A percentile compares a stretch with the other conserved stretches of the same genome.
These are phyloP conservation scores for Hapsidospora chrysogenum DNA, from an alignment of 495 filamentous ascomycete species.

Conservation along the genomic window DNA sequence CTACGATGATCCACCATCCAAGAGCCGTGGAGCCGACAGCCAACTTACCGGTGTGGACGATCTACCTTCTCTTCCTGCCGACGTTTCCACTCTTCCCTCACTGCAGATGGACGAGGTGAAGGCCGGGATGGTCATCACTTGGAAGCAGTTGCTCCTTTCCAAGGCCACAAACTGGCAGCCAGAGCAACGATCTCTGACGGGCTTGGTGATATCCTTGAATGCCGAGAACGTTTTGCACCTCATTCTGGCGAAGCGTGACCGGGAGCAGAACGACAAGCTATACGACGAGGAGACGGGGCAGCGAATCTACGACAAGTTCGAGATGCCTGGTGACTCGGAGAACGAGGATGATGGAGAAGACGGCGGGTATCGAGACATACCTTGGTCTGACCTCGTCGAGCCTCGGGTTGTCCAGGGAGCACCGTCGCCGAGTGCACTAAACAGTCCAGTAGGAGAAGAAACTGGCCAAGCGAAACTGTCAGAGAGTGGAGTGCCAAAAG, in stretches of 20 bases:
- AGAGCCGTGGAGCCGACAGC: conserved; percentile 6
- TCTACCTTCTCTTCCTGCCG: conserved; percentile 48
- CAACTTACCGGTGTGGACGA: conserved; percentile 31
- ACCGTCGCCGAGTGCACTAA: neutral
- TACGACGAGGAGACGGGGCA: conserved; percentile 25
- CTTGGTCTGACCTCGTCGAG: conserved; percentile 24
- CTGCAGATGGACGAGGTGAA: conserved; percentile 36
- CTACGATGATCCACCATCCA: conserved; percentile 11
- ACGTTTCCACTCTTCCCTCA: conserved; percentile 36
- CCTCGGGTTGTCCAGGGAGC: conserved; percentile 21
- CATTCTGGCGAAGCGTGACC: conserved; percentile 54
- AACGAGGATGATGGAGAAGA: conserved; percentile 19
- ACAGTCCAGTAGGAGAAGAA: neutral
- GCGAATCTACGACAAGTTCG: conserved; percentile 30
- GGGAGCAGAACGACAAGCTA: conserved; percentile 24
- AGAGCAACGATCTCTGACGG: conserved; percentile 48
- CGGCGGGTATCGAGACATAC: conserved; percentile 18
- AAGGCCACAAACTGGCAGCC: conserved; percentile 67
- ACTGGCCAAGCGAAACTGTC: neutral
- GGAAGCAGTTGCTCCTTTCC: conserved; percentile 59
- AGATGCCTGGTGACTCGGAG: conserved; percentile 16
- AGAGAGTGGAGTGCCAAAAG: neutral
- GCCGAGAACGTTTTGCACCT: conserved; percentile 35
- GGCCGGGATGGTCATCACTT: conserved; percentile 57
- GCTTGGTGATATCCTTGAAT: conserved; percentile 34